These are phyloP conservation scores for Lactarius sp. DNA, from an alignment of 768 basidiomycete species.

Conservation along the genomic window DNA sequence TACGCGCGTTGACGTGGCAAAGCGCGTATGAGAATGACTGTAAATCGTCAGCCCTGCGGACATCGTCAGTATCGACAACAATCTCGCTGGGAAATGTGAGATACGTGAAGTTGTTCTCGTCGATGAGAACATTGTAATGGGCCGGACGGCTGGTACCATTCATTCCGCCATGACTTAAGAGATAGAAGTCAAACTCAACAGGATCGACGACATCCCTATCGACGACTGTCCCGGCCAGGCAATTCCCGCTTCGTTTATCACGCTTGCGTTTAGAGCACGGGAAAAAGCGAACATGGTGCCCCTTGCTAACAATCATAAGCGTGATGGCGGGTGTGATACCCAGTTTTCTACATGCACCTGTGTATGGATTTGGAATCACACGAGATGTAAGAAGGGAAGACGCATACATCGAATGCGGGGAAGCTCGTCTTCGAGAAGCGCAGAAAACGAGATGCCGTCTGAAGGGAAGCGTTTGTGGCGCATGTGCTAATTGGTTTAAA, in stretches of 20 bases:
- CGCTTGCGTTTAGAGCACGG: constrained; percentile 40
- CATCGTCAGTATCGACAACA: constrained; percentile 13
- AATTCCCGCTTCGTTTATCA: constrained; percentile 62
- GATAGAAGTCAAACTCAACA: constrained; percentile 70
- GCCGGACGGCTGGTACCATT: constrained; percentile 70
- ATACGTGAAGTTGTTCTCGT: constrained; percentile 61
- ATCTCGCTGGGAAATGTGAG: constrained; percentile 18
- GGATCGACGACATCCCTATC: constrained; percentile 68
- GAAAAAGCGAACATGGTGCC: constrained; percentile 66
- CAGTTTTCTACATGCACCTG: constrained; percentile 60
- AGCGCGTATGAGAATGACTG: constrained; percentile 70
- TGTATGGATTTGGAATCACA: not conserved
- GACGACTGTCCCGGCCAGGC: constrained; percentile 72
- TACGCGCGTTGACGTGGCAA: constrained; percentile 76
- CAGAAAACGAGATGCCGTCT: constrained; percentile 50
- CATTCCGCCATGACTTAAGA: constrained; percentile 71
- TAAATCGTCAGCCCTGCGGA: constrained; percentile 55
- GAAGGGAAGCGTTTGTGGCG: not conserved
- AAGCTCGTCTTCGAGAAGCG: constrained; percentile 53
- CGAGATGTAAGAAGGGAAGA: not conserved
- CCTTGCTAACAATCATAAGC: constrained; percentile 73
- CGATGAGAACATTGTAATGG: constrained; percentile 49
- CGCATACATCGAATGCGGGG: constrained; percentile 50
- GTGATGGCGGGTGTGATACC: constrained; percentile 65
- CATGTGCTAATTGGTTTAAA: not conserved